phyloP scores from a whole-genome alignment of 2,329 filamentous ascomycete species.

The Periconia sp. region DNA sequence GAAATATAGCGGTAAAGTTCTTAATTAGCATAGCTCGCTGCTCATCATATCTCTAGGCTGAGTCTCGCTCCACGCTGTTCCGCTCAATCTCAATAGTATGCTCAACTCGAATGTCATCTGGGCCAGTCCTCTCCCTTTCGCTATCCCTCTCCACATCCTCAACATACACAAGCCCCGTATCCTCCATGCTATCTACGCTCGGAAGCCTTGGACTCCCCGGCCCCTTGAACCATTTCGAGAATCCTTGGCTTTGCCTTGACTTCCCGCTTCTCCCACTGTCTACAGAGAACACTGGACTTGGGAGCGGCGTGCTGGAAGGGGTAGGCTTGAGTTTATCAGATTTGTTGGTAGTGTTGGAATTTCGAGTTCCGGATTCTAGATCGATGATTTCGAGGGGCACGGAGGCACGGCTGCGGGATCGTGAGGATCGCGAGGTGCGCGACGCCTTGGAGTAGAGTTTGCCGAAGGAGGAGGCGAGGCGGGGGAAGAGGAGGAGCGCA shows the following conservation, averaged over 20 bases:
- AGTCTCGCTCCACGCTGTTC: too few relatives aligned
- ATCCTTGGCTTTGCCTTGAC: constrained; percentile 5
- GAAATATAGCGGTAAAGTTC: too few relatives aligned
- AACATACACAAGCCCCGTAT: constrained; percentile 19
- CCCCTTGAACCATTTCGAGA: constrained; percentile 20
- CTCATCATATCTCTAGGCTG: too few relatives aligned
- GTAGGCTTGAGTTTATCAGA: constrained; percentile 12
- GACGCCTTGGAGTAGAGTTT: constrained; percentile 18
- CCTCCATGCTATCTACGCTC: constrained; percentile 19
- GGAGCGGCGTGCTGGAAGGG: constrained; percentile 10
- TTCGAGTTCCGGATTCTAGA: constrained; percentile 12
- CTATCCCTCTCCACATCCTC: too few relatives aligned
- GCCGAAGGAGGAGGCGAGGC: constrained; percentile 26
- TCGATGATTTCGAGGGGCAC: constrained; percentile 8
- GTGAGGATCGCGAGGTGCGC: constrained; percentile 5
- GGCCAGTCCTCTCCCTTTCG: too few relatives aligned
- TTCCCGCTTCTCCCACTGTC: constrained; percentile 2
- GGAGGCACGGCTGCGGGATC: constrained; percentile 13
- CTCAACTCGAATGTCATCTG: too few relatives aligned
- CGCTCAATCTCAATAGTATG: too few relatives aligned
- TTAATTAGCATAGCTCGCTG: too few relatives aligned
- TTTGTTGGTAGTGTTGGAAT: constrained; percentile 4
- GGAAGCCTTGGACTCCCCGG: constrained; percentile 1
- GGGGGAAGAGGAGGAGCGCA: constrained; percentile 29
- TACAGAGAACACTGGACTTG: constrained; percentile 9